A percentile compares a stretch with the other conserved stretches of the same genome.
phyloP scores from a whole-genome alignment of 257 asterid species.

The Solanum okadae region DNA sequence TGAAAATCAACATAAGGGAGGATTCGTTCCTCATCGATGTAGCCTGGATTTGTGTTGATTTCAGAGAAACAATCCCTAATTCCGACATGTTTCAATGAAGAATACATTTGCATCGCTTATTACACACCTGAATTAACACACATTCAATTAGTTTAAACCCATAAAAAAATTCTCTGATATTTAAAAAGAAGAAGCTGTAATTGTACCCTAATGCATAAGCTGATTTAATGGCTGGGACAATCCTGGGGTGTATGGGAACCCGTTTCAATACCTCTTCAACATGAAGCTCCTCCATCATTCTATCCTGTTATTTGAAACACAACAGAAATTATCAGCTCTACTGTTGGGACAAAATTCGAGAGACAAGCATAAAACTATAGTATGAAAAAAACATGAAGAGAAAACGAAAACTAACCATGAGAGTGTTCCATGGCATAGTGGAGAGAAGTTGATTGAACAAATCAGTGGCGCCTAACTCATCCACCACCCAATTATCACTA shows the following conservation, averaged over 20 bases:
- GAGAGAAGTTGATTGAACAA: conserved; percentile 19
- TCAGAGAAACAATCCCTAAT: conserved; percentile 7
- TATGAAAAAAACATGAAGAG: neutral
- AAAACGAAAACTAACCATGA: conserved; percentile 9
- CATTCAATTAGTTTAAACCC: neutral
- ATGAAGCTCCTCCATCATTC: conserved; percentile 32
- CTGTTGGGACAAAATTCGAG: neutral
- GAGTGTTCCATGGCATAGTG: conserved; percentile 28
- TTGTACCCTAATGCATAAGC: conserved; percentile 33
- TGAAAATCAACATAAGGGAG: conserved; percentile 12
- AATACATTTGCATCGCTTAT: conserved; percentile 15
- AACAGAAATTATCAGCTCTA: neutral
- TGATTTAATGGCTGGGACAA: conserved; percentile 33
- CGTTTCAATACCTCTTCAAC: conserved; percentile 24
- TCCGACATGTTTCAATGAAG: conserved; percentile 5
- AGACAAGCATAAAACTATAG: neutral
- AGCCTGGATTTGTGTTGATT: conserved; percentile 6
- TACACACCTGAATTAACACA: conserved; percentile 11
- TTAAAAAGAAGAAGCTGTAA: neutral
- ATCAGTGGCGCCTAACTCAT: conserved; percentile 12
- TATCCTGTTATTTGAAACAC: conserved; percentile 9
- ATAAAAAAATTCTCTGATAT: neutral
- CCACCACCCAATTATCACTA: conserved; percentile 29
- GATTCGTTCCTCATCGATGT: conserved; percentile 11
- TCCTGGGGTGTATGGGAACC: conserved; percentile 25